Base-by-base conservation (phyloP, 139 green algal species). In the Ulvella scutata region DNA sequence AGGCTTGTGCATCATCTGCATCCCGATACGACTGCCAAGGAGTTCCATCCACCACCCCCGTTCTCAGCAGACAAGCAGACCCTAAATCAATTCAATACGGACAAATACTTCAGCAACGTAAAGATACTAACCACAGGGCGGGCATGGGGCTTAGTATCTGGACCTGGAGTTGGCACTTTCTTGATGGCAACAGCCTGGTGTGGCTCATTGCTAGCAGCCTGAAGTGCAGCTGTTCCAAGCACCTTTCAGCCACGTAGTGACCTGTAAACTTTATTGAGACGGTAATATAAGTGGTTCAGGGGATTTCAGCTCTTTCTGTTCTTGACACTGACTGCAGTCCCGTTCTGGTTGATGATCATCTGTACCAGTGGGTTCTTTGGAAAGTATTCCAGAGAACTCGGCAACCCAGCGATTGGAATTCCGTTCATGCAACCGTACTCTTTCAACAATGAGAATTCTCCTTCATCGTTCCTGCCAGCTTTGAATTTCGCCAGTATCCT, bases 401-500 rank as follows among this genome's bases (percentile, higher is more conserved):
- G 51, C 13, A 67, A 10, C 9, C 13, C 31, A 6, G 13, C 31
- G 51, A n/a, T n/a, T 36, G 51, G 51, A n/a, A 29, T 67, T 26
- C 51, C 51, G 33, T 67, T 31, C 51, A 67, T 67, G 51, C 51
- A 67, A 26, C 51, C 51, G 7, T 67, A 67, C 51, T 67, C 51
- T 1, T 67, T 67, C 13, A 67, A 67, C 51, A 67, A 67, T 29
- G 0, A 67, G 33, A n/a, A 67, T 23, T 26, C 51, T 13, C n/a
- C 31, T 7, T 26, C 51, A 7, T 67, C 51, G 20, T 67, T 67
- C 17, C 51, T 67, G 0, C 51, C 51, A 1, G 51, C 51, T 7
- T 23, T 67, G 51, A 67, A 67, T 67, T 67, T 67, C 51, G 51
- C 51, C 10, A 67, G 51, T 26, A 67, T 67, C 31, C 51, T 67